Base-by-base conservation (phyloP, 2,329 filamentous ascomycete genomes). In the Fusarium subtropicale region DNA sequence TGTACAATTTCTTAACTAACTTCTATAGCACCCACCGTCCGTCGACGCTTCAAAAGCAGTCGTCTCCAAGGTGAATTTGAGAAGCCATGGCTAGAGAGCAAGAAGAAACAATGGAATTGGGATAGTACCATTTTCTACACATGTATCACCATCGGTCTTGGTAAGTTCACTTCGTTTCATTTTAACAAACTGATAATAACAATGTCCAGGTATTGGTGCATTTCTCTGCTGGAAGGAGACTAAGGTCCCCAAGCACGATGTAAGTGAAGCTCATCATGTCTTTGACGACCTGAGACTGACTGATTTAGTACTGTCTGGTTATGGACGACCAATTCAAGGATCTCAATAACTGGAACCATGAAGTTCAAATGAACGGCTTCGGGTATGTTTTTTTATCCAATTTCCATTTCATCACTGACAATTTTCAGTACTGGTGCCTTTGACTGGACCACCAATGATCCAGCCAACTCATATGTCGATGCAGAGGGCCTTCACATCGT, bases 401-500 rank as follows among this genome's bases (percentile, higher is more conserved):
- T 9, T 20, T 9, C 1, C 2, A 3, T 24, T 1, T 1, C 12
- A 7, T 7, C 1, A 39, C 59, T 73, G 16, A 72, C 30, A 47
- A 2, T 20, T 13, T 6, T 8, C 22, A 74, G 71, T 8, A 74
- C 56, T 12, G 82, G 82, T 10, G 77, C 82, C 31, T 86, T 86
- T 73, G 84, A 86, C 76, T 85, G 83, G 84, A 86, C 84, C 0
- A 86, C 84, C 4, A 76, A 74, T 9, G 83, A 85, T 66, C 63
- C 76, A 1, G 72, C 74, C 57, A 86, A 86, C 69, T 77, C 81
- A 30, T 86, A 81, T 71, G 77, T 81, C 31, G 82, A 85, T 63
- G 74, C 71, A 1, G 77, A 83, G 42, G 83, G 83, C 10, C 78
- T 86, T 28, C 83, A 85, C 70, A 86, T 86, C 38, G 80, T 84